These are phyloP conservation scores for Saturnispora dispora DNA, from an alignment of 805 yeast genomes.

Conservation along the genomic window DNA sequence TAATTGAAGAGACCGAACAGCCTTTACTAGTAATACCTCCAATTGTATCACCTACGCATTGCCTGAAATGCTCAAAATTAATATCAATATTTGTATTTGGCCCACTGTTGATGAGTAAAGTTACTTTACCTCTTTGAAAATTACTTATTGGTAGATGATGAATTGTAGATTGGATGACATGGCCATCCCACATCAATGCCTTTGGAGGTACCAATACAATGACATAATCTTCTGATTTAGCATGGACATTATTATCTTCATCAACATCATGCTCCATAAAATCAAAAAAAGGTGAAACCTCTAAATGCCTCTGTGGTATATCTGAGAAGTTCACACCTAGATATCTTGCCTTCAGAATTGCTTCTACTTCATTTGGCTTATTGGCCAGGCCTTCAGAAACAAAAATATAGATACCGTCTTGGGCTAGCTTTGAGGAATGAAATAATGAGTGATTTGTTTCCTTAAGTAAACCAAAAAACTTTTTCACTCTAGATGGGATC, in stretches of 20 bases:
- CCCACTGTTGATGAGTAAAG: slow-evolving; percentile 66
- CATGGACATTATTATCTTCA: slow-evolving; percentile 12
- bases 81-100: slow-evolving; percentile 42
- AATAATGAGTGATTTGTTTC: slow-evolving; percentile 68
- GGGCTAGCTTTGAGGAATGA: slow-evolving; percentile 56
- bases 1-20: slow-evolving; percentile 65
- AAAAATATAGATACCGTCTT: slow-evolving; percentile 69
- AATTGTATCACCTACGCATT: slow-evolving; percentile 46
- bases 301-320: slow-evolving; percentile 27
- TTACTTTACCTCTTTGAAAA: slow-evolving; percentile 56
- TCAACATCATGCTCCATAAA: slow-evolving; percentile 11
- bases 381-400: slow-evolving; percentile 53
- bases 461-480: slow-evolving; percentile 47
- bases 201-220: slow-evolving; percentile 69
- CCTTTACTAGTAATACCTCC: slow-evolving; percentile 48
- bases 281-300: slow-evolving; percentile 23
- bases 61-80: slow-evolving; percentile 48
- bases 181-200: slow-evolving; percentile 89
- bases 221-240: slow-evolving; percentile 41
- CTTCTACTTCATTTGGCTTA: slow-evolving; percentile 35
- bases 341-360: slow-evolving; percentile 37
- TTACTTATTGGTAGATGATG: slow-evolving; percentile 42
- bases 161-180: slow-evolving; percentile 43
- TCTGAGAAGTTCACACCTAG: slow-evolving; percentile 41
- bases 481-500: slow-evolving; percentile 38